Percentiles rank a stretch among this genome's conserved stretches.
phyloP scores from a whole-genome alignment of 495 filamentous ascomycete genomes.

The Trichoderma virens region DNA sequence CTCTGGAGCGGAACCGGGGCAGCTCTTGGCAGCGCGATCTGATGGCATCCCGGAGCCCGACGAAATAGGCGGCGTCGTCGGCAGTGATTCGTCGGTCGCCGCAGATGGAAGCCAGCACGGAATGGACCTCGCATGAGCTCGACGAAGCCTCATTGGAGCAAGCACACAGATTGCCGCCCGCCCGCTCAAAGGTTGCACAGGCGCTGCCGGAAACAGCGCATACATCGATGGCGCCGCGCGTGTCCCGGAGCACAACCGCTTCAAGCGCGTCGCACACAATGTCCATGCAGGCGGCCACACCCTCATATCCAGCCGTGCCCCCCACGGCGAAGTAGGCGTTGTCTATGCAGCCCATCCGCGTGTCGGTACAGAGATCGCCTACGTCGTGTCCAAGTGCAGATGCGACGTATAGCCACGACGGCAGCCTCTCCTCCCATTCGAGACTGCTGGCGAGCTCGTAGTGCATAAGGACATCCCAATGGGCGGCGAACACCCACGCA shows the following conservation, averaged over 20 bases:
- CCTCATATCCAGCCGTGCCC: not conserved
- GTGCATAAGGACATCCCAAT: not conserved
- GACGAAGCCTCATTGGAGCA: not conserved
- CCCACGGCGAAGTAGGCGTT: not conserved
- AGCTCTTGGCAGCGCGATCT: not conserved
- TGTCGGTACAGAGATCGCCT: not conserved
- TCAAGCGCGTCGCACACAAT: not conserved
- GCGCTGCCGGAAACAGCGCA: not conserved
- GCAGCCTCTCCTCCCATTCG: not conserved
- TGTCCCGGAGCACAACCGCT: not conserved
- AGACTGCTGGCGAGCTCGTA: not conserved
- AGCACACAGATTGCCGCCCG: not conserved
- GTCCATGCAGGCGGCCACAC: slow-evolving; percentile 1
- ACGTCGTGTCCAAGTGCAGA: not conserved
- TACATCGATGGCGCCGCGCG: not conserved
- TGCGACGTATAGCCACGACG: not conserved
- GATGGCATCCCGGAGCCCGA: not conserved
- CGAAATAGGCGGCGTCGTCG: not conserved
- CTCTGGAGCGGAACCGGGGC: not conserved
- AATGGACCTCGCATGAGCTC: not conserved
- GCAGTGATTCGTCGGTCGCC: not conserved
- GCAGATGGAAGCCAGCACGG: not conserved
- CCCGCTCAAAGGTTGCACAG: not conserved
- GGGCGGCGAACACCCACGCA: not conserved
- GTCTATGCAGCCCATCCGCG: not conserved